Conservation (phyloP, 306 rosid genomes). For the Cucurbita argyrosperma region DNA sequence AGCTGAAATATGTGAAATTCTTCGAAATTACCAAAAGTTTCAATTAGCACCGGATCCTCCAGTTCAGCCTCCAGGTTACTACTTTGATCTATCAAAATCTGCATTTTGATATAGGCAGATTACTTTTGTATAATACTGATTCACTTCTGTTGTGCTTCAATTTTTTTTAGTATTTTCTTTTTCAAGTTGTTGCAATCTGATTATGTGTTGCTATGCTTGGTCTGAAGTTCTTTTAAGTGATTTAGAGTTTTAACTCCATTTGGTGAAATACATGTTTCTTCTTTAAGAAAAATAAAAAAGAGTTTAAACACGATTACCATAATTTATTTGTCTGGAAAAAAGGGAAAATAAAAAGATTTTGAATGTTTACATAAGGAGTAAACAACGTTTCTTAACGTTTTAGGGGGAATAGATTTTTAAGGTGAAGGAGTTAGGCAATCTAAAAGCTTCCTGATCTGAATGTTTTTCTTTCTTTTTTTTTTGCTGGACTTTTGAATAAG, state of each 20-base stretch:
- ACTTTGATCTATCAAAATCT: neutral
- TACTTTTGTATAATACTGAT: neutral
- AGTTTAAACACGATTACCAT: neutral
- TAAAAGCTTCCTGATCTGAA: neutral
- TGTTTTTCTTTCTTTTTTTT: neutral
- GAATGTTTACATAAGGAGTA: neutral
- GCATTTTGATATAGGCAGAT: neutral
- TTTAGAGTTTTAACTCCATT: neutral
- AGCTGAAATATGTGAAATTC: constrained; percentile 56
- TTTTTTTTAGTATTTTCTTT: neutral
- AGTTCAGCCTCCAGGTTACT: constrained; percentile 43
- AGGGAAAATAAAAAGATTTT: neutral
- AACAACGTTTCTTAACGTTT: neutral
- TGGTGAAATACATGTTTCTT: neutral
- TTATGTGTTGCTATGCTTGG: neutral
- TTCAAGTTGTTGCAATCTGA: neutral
- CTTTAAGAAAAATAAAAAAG: neutral
- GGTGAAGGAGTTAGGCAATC: neutral
- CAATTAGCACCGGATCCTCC: constrained; percentile 44
- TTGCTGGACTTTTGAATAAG: neutral
- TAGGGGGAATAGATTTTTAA: neutral
- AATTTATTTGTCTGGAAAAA: neutral
- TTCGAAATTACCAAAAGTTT: constrained; percentile 39
- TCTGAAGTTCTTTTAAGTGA: neutral
- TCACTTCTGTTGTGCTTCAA: neutral